Base-by-base conservation (phyloP, 2,329 filamentous ascomycete genomes). In the Verticillium nonalfalfae region DNA sequence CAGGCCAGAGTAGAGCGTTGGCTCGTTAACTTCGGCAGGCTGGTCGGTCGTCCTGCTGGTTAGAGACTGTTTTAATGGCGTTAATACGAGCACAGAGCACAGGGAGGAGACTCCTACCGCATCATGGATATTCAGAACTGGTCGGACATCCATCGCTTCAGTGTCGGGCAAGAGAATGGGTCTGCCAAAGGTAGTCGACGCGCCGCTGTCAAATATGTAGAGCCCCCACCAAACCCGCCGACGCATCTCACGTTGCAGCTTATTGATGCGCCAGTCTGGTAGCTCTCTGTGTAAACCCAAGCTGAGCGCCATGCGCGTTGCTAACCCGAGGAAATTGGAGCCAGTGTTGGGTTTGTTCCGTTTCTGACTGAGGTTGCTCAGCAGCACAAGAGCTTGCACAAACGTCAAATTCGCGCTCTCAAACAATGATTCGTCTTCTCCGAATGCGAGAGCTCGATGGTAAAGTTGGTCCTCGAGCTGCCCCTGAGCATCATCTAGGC, bases 301-400 rank as follows among this genome's bases (percentile, higher is more conserved):
- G 1, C 78, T 78, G 13, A 81, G 71, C 0, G 78, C 79, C 72
- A 81, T 76, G n/a, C 78, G 72, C 5, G 75, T 73, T 4, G 79
- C 79, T 15, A 81, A 73, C 2, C 79, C 79, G 33, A 79, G 72
- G 55, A 78, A 78, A 62, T 79, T 81, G 60, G 77, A 80, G 7
- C 78, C 78, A 0, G 78, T 80, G 61, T 81, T 81, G 11, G 78
- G 79, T 21, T 78, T 75, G 65, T 81, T 77, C 31, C 76, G 73
- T 63, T 80, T 80, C 62, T 81, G 79, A 10, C 78, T 71, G 62
- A 79, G 77, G 40, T 80, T 79, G 50, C 68, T 70, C 11, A 73
- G 58, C 6, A 74, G 64, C 4, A 70, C 59, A 15, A 74, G 61
- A 3, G 71, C 69, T 56, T 74, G 72, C 0, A 73, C 70, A 26